Conservation (phyloP, 495 filamentous ascomycete species). For the Lasiosphaeris hirsuta region DNA sequence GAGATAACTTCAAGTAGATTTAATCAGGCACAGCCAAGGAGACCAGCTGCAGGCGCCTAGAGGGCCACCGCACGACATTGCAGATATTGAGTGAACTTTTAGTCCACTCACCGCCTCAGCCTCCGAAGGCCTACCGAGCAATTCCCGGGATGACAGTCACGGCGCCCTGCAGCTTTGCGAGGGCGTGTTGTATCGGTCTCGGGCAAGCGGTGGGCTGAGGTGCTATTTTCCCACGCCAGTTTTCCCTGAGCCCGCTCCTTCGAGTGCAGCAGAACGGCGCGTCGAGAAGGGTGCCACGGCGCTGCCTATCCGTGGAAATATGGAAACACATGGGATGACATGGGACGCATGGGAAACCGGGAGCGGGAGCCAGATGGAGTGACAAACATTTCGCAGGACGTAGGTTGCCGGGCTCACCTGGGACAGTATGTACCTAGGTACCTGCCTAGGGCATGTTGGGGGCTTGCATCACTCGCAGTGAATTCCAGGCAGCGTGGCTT, state of each 20-base stretch:
- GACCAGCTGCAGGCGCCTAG: no score
- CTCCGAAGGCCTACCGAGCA: no score
- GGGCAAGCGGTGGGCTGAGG: background rate
- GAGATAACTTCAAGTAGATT: no score
- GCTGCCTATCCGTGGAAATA: background rate
- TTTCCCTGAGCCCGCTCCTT: background rate
- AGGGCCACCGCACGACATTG: no score
- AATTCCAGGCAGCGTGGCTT: constrained; percentile 7
- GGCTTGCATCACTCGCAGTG: constrained; percentile 6
- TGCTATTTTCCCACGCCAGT: constrained; percentile 10
- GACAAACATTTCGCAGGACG: background rate
- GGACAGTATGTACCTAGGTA: no score
- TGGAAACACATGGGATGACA: background rate
- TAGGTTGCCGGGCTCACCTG: no score
- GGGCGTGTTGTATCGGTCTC: background rate
- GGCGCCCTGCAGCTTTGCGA: constrained; percentile 7
- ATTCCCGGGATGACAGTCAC: background rate
- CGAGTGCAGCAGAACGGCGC: no score
- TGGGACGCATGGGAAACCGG: constrained; percentile 2
- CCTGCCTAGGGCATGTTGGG: background rate
- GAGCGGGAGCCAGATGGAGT: constrained; percentile 10
- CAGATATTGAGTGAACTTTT: no score
- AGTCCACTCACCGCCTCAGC: background rate
- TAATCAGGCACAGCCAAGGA: no score
- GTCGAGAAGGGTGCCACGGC: background rate